These are phyloP conservation scores for Margaritispora aquatica DNA, from an alignment of 495 filamentous ascomycete species.

Conservation along the genomic window DNA sequence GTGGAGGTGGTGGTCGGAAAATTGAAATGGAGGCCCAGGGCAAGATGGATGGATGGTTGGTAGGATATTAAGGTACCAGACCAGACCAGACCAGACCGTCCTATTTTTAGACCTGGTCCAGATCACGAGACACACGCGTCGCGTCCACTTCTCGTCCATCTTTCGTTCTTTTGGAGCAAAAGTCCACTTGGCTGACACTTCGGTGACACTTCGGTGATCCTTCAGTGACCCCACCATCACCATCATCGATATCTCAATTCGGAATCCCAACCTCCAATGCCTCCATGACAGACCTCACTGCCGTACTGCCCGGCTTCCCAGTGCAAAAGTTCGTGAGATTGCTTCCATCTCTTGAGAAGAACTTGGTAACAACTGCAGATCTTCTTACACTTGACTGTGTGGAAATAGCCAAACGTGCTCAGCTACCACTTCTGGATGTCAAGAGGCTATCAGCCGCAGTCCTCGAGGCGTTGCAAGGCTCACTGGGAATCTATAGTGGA, in stretches of 20 bases:
- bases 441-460: slow-evolving; percentile 61
- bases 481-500: slow-evolving; percentile 42
- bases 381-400: slow-evolving; percentile 77
- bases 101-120: neutral
- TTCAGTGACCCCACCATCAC: neutral
- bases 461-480: slow-evolving; percentile 55
- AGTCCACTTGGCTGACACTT: no score
- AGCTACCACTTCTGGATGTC: slow-evolving; percentile 73
- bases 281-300: slow-evolving; percentile 81
- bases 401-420: slow-evolving; percentile 81
- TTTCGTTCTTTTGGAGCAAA: no score
- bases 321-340: slow-evolving; percentile 63
- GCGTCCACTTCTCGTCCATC: no score
- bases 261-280: slow-evolving; percentile 11
- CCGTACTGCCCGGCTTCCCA: slow-evolving; percentile 73
- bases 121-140: neutral
- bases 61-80: no score
- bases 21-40: no score
- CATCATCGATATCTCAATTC: neutral
- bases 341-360: slow-evolving; percentile 71
- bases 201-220: no score
- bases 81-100: no score
- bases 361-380: slow-evolving; percentile 70
- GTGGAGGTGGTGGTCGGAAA: neutral
- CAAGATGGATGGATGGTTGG: no score